Percentiles rank a stretch among this genome's conserved stretches.
phyloP scores from a whole-genome alignment of 148 eudicot species.

The Cornus kousa region DNA sequence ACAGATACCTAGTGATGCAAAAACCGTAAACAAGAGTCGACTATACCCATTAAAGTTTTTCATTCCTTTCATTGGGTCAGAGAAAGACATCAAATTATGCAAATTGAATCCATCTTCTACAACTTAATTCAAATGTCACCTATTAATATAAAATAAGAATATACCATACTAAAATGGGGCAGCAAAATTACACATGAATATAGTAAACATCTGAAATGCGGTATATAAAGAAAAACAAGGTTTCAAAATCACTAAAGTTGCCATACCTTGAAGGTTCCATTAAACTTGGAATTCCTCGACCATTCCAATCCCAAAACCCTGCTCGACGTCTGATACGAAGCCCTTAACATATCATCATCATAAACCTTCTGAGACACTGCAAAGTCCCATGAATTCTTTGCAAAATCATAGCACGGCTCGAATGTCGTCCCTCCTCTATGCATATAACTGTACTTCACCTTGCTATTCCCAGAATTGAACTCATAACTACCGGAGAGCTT shows the following conservation, averaged over 20 bases:
- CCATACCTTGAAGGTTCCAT: constrained; percentile 56
- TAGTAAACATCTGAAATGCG: neutral
- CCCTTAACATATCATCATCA: constrained; percentile 45
- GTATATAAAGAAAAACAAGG: neutral
- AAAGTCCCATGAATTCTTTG: constrained; percentile 51
- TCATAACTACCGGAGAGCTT: constrained; percentile 45
- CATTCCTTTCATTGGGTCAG: neutral
- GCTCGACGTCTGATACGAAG: constrained; percentile 47
- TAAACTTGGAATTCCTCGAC: constrained; percentile 32
- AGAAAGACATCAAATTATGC: neutral
- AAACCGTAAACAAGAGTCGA: neutral
- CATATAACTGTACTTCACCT: constrained; percentile 45
- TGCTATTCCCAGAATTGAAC: constrained; percentile 39
- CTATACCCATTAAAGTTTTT: neutral
- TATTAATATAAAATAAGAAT: no score
- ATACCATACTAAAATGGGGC: neutral
- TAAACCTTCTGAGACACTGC: constrained; percentile 38
- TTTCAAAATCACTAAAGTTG: neutral
- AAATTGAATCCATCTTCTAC: neutral
- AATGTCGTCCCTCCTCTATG: constrained; percentile 34
- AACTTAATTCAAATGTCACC: no score
- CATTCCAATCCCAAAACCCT: constrained; percentile 43
- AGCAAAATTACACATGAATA: neutral
- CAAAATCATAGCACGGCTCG: constrained; percentile 63
- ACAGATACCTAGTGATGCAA: neutral